phyloP scores from a whole-genome alignment of 257 asterid species.

The Agastache rugosa region DNA sequence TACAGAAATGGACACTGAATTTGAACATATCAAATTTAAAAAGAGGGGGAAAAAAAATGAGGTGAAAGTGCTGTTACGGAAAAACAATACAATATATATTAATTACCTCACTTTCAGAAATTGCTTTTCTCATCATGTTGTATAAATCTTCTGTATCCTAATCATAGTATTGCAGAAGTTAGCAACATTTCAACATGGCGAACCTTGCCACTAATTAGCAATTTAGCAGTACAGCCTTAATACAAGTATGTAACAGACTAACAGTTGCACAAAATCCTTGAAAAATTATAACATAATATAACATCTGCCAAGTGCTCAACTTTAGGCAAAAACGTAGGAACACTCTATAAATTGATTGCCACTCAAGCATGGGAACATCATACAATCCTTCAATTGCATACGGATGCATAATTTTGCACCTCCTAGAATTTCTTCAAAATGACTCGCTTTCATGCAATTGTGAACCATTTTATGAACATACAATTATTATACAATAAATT shows the following conservation, averaged over 20 bases:
- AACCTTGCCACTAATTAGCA: slow-evolving; percentile 43
- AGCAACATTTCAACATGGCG: slow-evolving; percentile 49
- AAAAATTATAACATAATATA: slow-evolving; percentile 25
- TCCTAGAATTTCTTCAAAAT: not conserved
- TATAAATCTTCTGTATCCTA: slow-evolving; percentile 77
- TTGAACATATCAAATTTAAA: slow-evolving; percentile 3
- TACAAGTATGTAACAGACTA: slow-evolving; percentile 34
- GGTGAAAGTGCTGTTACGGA: slow-evolving; percentile 6
- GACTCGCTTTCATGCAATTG: not conserved
- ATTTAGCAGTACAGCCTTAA: slow-evolving; percentile 41
- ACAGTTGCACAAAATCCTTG: slow-evolving; percentile 28
- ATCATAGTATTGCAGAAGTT: slow-evolving; percentile 59
- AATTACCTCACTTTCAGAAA: slow-evolving; percentile 76
- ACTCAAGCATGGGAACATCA: not conserved
- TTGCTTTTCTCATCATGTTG: slow-evolving; percentile 73
- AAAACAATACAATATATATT: slow-evolving; percentile 1
- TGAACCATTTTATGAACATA: not conserved
- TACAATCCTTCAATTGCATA: not conserved
- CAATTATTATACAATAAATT: not conserved
- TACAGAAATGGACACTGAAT: slow-evolving; percentile 1
- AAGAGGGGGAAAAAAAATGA: not conserved
- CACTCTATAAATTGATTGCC: not conserved
- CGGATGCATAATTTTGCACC: not conserved
- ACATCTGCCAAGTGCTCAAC: slow-evolving; percentile 21
- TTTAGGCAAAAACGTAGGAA: not conserved